Conservation (phyloP, 2,329 filamentous ascomycete species). For the Celoporthe dispersa region DNA sequence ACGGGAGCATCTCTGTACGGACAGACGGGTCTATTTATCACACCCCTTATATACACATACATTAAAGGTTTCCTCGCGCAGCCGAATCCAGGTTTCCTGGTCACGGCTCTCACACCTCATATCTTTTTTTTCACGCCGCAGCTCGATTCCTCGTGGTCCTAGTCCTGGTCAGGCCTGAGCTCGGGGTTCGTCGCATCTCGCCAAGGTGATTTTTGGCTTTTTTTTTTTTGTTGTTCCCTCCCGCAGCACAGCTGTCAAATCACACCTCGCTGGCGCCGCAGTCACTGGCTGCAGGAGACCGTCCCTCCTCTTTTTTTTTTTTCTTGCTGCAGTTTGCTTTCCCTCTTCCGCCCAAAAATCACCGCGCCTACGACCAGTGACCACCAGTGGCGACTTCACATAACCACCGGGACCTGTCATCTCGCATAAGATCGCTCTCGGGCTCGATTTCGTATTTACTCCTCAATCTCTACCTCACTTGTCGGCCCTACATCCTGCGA, state of each 20-base stretch:
- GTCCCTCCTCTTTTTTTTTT: conserved; percentile 8
- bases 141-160: not conserved
- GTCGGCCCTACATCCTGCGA: conserved; percentile 8
- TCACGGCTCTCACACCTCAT: conserved; percentile 14
- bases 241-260: conserved; percentile 4
- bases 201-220: not conserved
- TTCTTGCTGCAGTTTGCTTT: conserved; percentile 7
- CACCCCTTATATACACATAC: conserved; percentile 20
- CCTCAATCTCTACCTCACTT: conserved; percentile 11
- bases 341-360: conserved; percentile 15
- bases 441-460: conserved; percentile 16
- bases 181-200: not conserved
- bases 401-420: not conserved
- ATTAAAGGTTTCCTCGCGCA: conserved; percentile 28
- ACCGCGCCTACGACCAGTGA: conserved; percentile 17
- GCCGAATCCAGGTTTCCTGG: conserved; percentile 14
- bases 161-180: not conserved
- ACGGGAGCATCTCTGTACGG: conserved; percentile 22
- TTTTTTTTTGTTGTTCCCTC: too few species aligned
- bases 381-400: conserved; percentile 11
- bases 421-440: conserved; percentile 10
- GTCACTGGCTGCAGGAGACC: conserved; percentile 13
- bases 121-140: conserved; percentile 8
- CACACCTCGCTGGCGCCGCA: conserved; percentile 11
- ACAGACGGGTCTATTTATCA: conserved; percentile 15